A percentile compares a stretch with the other conserved stretches of the same genome.
Evolutionary conservation across 768 basidiomycete genomes (phyloP).

Genomic region (Obba rivulosa): DNA sequence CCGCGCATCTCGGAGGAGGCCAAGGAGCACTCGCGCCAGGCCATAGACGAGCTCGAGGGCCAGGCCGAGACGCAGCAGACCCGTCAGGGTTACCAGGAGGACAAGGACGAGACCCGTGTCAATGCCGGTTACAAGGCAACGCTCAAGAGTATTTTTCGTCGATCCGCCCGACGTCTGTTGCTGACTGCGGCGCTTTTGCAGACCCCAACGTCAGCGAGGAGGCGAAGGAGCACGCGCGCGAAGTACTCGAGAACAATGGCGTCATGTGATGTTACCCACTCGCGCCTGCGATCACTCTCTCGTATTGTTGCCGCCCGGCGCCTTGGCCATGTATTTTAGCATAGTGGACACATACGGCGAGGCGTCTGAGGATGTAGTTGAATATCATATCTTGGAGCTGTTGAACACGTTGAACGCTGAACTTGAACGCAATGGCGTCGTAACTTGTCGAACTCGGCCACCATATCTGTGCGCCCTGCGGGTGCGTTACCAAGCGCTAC

Average conservation of each 20-base stretch:
- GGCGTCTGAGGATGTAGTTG: too few relatives aligned
- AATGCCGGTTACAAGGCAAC: conserved; percentile 25
- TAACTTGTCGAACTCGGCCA: too few relatives aligned
- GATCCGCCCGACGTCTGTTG: background rate
- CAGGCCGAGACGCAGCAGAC: conserved; percentile 13
- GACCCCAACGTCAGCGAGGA: conserved; percentile 24
- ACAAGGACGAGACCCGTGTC: conserved; percentile 19
- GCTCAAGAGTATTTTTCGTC: conserved; percentile 17
- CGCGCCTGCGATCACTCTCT: too few relatives aligned
- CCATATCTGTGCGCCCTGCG: too few relatives aligned
- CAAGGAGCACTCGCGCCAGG: conserved; percentile 25
- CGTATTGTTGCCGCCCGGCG: too few relatives aligned
- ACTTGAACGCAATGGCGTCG: too few relatives aligned
- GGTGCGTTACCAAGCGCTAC: too few relatives aligned
- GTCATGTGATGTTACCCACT: conserved; percentile 11
- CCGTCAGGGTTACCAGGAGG: conserved; percentile 7
- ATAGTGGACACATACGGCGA: too few relatives aligned
- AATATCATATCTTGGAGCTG: too few relatives aligned
- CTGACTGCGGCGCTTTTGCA: conserved; percentile 1
- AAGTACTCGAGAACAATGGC: conserved; percentile 17
- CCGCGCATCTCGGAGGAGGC: conserved; percentile 26
- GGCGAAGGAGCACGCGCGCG: conserved; percentile 21
- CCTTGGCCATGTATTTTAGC: too few relatives aligned
- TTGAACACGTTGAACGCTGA: too few relatives aligned
- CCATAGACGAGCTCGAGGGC: conserved; percentile 17